Percentiles rank a stretch among this genome's conserved stretches.
Evolutionary conservation across 805 yeast species (phyloP).

Genomic region (Yarrowia divulgata): DNA sequence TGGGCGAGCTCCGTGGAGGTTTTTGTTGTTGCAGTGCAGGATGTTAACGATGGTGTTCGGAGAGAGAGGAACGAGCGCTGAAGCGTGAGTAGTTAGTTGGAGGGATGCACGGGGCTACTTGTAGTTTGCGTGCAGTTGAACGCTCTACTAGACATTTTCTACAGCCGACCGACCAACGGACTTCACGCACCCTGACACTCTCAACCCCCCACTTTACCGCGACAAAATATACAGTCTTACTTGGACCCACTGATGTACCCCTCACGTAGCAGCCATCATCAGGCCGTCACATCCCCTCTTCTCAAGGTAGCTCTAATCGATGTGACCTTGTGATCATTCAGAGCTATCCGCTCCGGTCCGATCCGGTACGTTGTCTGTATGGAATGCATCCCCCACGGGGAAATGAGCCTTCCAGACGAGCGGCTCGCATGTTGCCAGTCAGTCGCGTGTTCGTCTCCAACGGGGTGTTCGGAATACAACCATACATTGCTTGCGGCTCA

Average conservation of each 20-base stretch:
- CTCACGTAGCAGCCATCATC: not conserved
- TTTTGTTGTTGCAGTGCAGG: too few species aligned
- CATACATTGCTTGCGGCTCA: not conserved
- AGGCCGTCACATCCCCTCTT: not conserved
- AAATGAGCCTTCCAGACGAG: not conserved
- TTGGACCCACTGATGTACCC: constrained; percentile 2
- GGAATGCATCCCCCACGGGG: constrained; percentile 5
- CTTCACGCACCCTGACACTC: too few species aligned
- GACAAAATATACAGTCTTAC: not conserved
- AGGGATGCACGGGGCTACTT: too few species aligned
- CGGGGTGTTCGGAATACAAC: constrained; percentile 5
- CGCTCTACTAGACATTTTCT: too few species aligned
- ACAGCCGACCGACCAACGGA: too few species aligned
- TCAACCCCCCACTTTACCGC: too few species aligned
- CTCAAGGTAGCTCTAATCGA: not conserved
- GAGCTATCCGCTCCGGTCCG: not conserved
- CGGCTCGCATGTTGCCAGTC: not conserved
- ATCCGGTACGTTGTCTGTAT: not conserved
- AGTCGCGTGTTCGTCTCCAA: not conserved
- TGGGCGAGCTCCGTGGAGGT: not conserved
- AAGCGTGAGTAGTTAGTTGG: too few species aligned
- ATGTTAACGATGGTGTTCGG: too few species aligned
- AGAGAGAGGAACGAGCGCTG: too few species aligned
- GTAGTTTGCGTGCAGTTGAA: too few species aligned
- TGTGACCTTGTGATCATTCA: not conserved